Evolutionary conservation across 1,284 basidiomycete genomes (phyloP), one percentile per base, ranked within the genome.

Genomic region (Rhodotorula sp.): DNA sequence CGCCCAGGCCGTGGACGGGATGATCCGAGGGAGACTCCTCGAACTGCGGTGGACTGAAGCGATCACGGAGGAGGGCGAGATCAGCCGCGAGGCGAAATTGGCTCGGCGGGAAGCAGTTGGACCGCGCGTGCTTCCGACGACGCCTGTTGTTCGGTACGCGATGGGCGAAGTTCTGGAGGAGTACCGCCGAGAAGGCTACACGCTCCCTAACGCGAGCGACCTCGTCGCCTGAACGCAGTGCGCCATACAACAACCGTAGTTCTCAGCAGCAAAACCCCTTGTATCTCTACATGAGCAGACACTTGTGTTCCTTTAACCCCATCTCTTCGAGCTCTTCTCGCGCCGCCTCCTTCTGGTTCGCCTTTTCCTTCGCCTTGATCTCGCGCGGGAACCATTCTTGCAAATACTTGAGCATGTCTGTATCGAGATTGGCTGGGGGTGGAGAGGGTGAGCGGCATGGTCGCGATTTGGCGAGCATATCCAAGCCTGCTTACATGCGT

Each of bases 341-440:
- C 0, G 87, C 85, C 0, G 90, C 87, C 79, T 97, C 94, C 58
- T 83, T 84, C 79, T 92, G 89, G 80, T 95, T 95, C 78, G 88
- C 86, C 71, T 85, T 86, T 59, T 89, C 83, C 81, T 97, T 97
- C 78, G 86, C 86, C 75, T 85, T 87, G 23, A 93, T 86, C 81
- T 97, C 95, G 15, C 87, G 80, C 0, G 95, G 93, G 81, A 98
- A 97, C 93, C 93, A 97, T 72, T 91, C 89, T 74, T 90, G 86
- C 88, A 97, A 91, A 78, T 93, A 95, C 76, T 90, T 89, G 64
- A 91, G 84, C 58, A 92, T 82, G 2, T 88, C 91, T 84, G 86
- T 88, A 78, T 95, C 92, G 56, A 95, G 86, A 77, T 94, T 92
- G 5, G 85, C 90, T 91, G 71, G 21, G 21, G 14, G 23, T 7